phyloP scores from a whole-genome alignment of 495 filamentous ascomycete species.

The Podospora comata region DNA sequence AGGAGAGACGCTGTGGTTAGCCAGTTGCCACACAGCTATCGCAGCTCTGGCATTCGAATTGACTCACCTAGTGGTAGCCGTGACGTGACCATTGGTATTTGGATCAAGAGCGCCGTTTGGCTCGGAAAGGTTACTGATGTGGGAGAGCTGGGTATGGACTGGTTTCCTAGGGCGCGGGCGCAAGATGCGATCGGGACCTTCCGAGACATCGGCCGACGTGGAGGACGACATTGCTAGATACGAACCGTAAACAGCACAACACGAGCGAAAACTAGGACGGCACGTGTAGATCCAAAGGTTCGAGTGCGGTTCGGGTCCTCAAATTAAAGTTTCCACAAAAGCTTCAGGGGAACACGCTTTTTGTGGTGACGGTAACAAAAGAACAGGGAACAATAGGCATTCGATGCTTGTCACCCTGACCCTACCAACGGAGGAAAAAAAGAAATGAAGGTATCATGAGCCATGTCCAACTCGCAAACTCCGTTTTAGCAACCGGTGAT shows the following conservation, averaged over 20 bases:
- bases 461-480: background rate
- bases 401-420: background rate
- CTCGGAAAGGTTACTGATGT: constrained; percentile 38
- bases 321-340: constrained; percentile 7
- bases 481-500: background rate
- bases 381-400: background rate
- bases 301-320: background rate
- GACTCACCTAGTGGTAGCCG: constrained; percentile 40
- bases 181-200: constrained; percentile 33
- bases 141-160: constrained; percentile 41
- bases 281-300: background rate
- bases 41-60: background rate
- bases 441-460: background rate
- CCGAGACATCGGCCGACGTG: constrained; percentile 30
- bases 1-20: background rate
- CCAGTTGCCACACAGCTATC: constrained; percentile 11
- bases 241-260: background rate
- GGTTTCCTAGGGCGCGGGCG: constrained; percentile 45
- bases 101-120: constrained; percentile 33
- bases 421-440: background rate
- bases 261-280: background rate
- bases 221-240: constrained; percentile 1
- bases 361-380: background rate
- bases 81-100: constrained; percentile 29
- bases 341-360: background rate